Evolutionary conservation across 495 filamentous ascomycete genomes (phyloP).

Genomic region (Hypomontagnella submonticulosa): DNA sequence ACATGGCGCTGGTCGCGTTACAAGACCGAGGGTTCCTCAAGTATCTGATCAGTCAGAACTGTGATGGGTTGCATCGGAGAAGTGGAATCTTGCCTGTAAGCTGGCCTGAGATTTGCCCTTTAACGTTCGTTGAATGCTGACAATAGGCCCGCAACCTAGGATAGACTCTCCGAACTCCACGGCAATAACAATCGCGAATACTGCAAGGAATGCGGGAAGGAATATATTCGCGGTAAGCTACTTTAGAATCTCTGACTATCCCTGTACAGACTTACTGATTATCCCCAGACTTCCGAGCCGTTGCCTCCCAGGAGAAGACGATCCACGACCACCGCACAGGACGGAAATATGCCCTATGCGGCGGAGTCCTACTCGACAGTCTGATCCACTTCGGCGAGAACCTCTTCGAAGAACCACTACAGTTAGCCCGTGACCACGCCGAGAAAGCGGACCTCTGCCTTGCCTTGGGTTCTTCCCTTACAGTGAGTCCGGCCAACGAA

Average conservation of each 20-base stretch:
- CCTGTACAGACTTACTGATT: background rate
- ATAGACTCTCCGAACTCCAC: constrained; percentile 56
- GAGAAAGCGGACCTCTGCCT: constrained; percentile 57
- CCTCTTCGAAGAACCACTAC: constrained; percentile 47
- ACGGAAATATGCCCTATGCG: constrained; percentile 53
- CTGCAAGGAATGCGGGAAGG: constrained; percentile 57
- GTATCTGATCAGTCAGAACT: constrained; percentile 60
- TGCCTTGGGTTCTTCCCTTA: constrained; percentile 59
- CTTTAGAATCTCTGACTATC: background rate
- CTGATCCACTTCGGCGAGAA: constrained; percentile 59
- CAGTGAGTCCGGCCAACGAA: constrained; percentile 54
- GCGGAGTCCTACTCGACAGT: constrained; percentile 52
- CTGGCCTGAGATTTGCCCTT: background rate
- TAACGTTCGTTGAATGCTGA: background rate
- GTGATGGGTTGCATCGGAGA: constrained; percentile 57
- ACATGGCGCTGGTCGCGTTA: constrained; percentile 61
- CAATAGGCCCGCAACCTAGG: constrained; percentile 28
- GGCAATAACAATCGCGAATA: constrained; percentile 60
- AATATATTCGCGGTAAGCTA: constrained; percentile 56
- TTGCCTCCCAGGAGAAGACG: constrained; percentile 55
- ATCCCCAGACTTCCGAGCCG: constrained; percentile 55
- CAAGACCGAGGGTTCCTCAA: constrained; percentile 55
- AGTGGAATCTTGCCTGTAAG: constrained; percentile 57
- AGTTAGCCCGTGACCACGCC: constrained; percentile 49
- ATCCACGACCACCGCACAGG: constrained; percentile 59